Evolutionary conservation across 345 rosid species (phyloP), one percentile per base, ranked within the genome.

Genomic region (Orychophragmus violaceus): DNA sequence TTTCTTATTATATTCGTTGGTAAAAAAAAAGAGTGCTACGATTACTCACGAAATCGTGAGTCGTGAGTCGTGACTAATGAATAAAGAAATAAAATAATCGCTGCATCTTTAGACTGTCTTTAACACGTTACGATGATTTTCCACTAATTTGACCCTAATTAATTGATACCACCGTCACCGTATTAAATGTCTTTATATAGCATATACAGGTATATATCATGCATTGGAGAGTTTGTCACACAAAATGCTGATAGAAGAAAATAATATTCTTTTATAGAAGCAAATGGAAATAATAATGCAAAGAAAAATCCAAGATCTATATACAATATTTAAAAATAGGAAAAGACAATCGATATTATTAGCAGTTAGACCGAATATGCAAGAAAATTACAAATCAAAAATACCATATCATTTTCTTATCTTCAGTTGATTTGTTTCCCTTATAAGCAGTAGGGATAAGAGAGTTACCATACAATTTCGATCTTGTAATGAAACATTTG

Each of bases 291-390:
- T 58, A 64, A 64, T 58, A 72, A 64, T 64, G 66, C 58, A 54
- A 72, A 65, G 66, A 65, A 72, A 57, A 64, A 72, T 64, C 71
- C 71, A 72, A 72, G 61, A 72, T 72, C 60, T 49, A 56, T 7
- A 46, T 2, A 48, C 23, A 41, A 36, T 24, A 56, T 64, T 16
- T 35, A 35, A 64, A 59, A 33, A 35, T n/a, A 32, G 8, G 50
- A 48, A n/a, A 55, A 63, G 64, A 64, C 65, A 72, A 72, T 35
- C 52, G 27, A 49, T 48, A 37, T 72, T 64, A 72, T 64, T 57
- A 36, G 52, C 11, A 33, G 51, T 55, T 63, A 36, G 46, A n/a
- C 21, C 46, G n/a, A 28, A 35, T 10, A 7, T 42, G 17, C 5
- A n/a, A 42, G 22, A 32, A 19, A 48, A 48, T 21, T 21, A 46